Evolutionary conservation across 345 rosid genomes (phyloP), one percentile per base, ranked within the genome.

Genomic region (Citrus inodora): DNA sequence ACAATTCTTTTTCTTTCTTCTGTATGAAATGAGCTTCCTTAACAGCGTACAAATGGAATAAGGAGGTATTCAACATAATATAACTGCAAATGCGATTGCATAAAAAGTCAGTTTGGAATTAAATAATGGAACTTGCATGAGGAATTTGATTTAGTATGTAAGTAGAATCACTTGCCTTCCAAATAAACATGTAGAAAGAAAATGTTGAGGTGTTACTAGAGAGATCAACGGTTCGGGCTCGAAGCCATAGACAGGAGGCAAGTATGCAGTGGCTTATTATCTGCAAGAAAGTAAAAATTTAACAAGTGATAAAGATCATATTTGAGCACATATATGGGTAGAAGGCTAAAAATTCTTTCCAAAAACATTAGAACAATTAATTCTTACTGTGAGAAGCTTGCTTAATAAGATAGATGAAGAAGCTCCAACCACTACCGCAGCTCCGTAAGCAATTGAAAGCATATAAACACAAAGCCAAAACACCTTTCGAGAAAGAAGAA

Each of bases 141-240:
- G 14, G 51, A 46, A 46, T 1, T 58, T 58, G 27, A 51, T 53
- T 53, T 53, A 53, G 58, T 17, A 19, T 53, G 7, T 38, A 38
- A 48, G 19, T 35, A 33, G 2, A 13, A 19, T 3, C 24, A 38
- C 46, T 58, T 4, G 32, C n/a, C 88, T 82, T 78, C 86, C 88
- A 82, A 7, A 82, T 85, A 80, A 85, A 80, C 86, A 82, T 78
- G 55, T 82, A 82, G 63, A 82, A 82, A 4, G 79, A 78, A 66
- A 82, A 25, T n/a, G 70, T 58, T 3, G 86, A 80, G 10, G 67
- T 27, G 32, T 82, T 80, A 37, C 67, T 78, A 1, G 78, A 55
- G 3, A 83, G 46, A 75, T 85, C 86, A 14, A 73, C 79, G 9
- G 79, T 63, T 63, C 62, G 67, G 63, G 86, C 84, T 68, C 76